These are phyloP conservation scores for Escallonia herrerae DNA, from an alignment of 129 eudicot species.

Conservation along the genomic window DNA sequence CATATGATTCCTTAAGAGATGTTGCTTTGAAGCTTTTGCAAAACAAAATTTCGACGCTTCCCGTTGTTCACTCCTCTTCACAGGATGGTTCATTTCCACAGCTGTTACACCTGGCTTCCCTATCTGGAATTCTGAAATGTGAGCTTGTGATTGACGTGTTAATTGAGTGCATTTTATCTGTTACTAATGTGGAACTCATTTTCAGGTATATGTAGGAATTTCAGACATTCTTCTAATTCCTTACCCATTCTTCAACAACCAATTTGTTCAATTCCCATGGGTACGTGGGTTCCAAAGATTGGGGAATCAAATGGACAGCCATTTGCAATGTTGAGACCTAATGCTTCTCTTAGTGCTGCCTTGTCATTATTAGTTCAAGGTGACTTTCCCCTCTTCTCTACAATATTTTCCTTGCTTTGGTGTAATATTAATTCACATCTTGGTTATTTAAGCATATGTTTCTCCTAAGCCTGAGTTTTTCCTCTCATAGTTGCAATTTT, in stretches of 20 bases:
- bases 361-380: slow-evolving; percentile 68
- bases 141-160: slow-evolving; percentile 4
- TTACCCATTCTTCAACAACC: slow-evolving; percentile 84
- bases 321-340: slow-evolving; percentile 73
- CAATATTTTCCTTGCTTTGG: neutral
- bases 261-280: slow-evolving; percentile 69
- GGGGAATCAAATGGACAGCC: slow-evolving; percentile 60
- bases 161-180: neutral
- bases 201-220: slow-evolving; percentile 80
- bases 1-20: slow-evolving; percentile 61
- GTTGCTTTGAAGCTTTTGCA: slow-evolving; percentile 66
- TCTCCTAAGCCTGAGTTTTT: no score
- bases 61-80: slow-evolving; percentile 52
- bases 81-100: slow-evolving; percentile 67
- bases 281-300: slow-evolving; percentile 87
- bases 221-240: slow-evolving; percentile 61
- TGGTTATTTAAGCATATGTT: no score
- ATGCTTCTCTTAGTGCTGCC: slow-evolving; percentile 69
- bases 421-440: no score
- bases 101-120: slow-evolving; percentile 68
- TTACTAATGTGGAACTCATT: slow-evolving; percentile 19
- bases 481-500: no score
- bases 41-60: slow-evolving; percentile 61
- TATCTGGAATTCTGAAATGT: slow-evolving; percentile 74
- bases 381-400: slow-evolving; percentile 11